Evolutionary conservation across 2,329 filamentous ascomycete species (phyloP).

Genomic region (Colletotrichum brevisporum): DNA sequence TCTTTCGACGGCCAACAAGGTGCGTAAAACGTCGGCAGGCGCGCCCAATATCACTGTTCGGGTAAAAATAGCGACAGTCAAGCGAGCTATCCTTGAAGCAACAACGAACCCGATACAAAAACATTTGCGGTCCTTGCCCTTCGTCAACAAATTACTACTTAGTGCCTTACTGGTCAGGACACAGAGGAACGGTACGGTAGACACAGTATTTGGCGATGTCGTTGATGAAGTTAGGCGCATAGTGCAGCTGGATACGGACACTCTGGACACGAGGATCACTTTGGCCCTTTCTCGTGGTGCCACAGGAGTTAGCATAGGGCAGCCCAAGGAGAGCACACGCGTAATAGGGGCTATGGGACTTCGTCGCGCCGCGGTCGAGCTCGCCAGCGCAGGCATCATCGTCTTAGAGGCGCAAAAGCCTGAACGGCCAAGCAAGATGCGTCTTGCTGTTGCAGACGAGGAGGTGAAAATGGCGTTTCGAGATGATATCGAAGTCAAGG

Average conservation of each 20-base stretch:
- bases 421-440: slow-evolving; percentile 88
- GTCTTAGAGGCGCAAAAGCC: slow-evolving; percentile 85
- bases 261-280: background rate
- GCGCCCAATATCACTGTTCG: slow-evolving; percentile 57
- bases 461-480: slow-evolving; percentile 90
- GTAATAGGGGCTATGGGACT: slow-evolving; percentile 52
- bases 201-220: slow-evolving; percentile 91
- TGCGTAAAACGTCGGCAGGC: slow-evolving; percentile 47
- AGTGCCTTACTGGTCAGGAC: slow-evolving; percentile 84
- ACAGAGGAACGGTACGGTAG: slow-evolving; percentile 85
- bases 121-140: slow-evolving; percentile 84
- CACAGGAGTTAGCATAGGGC: slow-evolving; percentile 24
- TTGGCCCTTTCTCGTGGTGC: slow-evolving; percentile 7
- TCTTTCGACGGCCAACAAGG: slow-evolving; percentile 75
- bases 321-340: slow-evolving; percentile 4
- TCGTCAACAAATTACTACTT: slow-evolving; percentile 88
- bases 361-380: slow-evolving; percentile 81
- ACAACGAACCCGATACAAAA: slow-evolving; percentile 94
- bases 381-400: slow-evolving; percentile 90
- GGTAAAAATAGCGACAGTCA: slow-evolving; percentile 94
- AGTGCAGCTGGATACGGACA: slow-evolving; percentile 52
- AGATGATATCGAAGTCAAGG: slow-evolving; percentile 89
- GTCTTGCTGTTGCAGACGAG: slow-evolving; percentile 89
- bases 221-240: slow-evolving; percentile 86
- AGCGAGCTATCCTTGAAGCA: slow-evolving; percentile 94